Evolutionary conservation across 495 filamentous ascomycete genomes (phyloP).

Genomic region (Extremus antarcticus): DNA sequence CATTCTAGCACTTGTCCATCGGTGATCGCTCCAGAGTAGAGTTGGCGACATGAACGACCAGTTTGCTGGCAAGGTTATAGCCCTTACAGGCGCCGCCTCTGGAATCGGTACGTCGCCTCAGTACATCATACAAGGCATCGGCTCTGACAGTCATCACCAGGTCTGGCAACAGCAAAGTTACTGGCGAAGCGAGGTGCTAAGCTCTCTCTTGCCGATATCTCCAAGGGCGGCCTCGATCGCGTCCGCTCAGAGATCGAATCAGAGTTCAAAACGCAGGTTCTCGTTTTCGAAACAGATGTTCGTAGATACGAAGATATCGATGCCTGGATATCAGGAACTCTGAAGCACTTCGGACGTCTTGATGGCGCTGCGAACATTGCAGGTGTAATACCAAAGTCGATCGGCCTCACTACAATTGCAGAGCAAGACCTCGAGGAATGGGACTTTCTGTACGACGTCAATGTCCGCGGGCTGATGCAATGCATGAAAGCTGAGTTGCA

Average conservation of each 20-base stretch:
- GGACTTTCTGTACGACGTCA: slow-evolving; percentile 19
- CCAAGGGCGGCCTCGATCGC: not conserved
- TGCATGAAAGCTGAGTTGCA: slow-evolving; percentile 13
- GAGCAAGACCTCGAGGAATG: slow-evolving; percentile 23
- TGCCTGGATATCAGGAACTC: slow-evolving; percentile 37
- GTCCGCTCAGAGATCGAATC: not conserved
- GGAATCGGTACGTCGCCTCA: slow-evolving; percentile 1
- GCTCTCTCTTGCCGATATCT: slow-evolving; percentile 6
- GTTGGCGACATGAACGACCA: not conserved
- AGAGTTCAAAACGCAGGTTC: not conserved
- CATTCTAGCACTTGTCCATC: too few species aligned
- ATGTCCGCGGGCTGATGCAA: slow-evolving; percentile 20
- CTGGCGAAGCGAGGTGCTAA: slow-evolving; percentile 1
- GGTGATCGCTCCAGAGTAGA: too few species aligned
- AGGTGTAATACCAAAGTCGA: slow-evolving; percentile 17
- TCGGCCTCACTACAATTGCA: slow-evolving; percentile 18
- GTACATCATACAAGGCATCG: too few species aligned
- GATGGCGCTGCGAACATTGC: slow-evolving; percentile 22
- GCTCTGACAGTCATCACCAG: not conserved
- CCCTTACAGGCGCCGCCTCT: slow-evolving; percentile 6
- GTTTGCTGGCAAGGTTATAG: slow-evolving; percentile 3
- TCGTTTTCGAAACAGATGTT: slow-evolving; percentile 27
- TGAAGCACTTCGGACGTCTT: slow-evolving; percentile 29
- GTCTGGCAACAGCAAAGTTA: slow-evolving; percentile 7
- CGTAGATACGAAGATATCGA: slow-evolving; percentile 33